Evolutionary conservation across 2,329 filamentous ascomycete species (phyloP), one percentile per base, ranked within the genome.

Genomic region (Talaromyces sp.): DNA sequence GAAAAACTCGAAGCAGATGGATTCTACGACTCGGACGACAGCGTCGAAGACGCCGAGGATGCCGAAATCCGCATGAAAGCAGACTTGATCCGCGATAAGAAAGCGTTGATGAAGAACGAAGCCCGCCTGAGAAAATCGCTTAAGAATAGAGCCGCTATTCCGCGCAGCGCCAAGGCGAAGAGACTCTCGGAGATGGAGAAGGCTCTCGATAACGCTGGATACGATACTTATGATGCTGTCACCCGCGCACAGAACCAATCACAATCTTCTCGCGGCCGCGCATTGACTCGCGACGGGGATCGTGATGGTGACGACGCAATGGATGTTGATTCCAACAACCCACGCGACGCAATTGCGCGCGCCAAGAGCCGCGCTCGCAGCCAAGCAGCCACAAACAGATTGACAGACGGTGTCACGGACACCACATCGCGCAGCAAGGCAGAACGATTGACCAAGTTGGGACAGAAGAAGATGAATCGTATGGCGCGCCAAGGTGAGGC

Each of bases 381-480:
- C 70, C 83, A 84, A 68, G 72, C 83, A 60, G 81, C 82, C 43
- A 81, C 79, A 37, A 77, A 82, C 71, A 77, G 80, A 72, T 75
- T 77, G 61, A 73, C 74, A 16, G 80, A 81, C 67, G 80, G 80
- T 73, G 89, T 98, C 48, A 85, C 84, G 66, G 86, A 91, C 74
- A 85, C 87, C 69, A 79, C 76, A 62, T 82, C 85, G 59, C 86
- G 91, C 70, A 85, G 83, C 66, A 96, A 94, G 86, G 93, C 92
- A 43, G 93, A 97, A 79, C 88, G 90, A 73, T 83, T 96, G 76
- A 85, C 88, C 76, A 98, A 97, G 85, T 82, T 99, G 76, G 85
- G 89, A 73, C 96, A 99, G 88, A 93, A 94, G 85, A 94, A 93
- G 87, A 97, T 96, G 93, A 99, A 99, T 84, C 88, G 94, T 70